phyloP scores from a whole-genome alignment of 2,329 filamentous ascomycete genomes.

The Periconia sp. region DNA sequence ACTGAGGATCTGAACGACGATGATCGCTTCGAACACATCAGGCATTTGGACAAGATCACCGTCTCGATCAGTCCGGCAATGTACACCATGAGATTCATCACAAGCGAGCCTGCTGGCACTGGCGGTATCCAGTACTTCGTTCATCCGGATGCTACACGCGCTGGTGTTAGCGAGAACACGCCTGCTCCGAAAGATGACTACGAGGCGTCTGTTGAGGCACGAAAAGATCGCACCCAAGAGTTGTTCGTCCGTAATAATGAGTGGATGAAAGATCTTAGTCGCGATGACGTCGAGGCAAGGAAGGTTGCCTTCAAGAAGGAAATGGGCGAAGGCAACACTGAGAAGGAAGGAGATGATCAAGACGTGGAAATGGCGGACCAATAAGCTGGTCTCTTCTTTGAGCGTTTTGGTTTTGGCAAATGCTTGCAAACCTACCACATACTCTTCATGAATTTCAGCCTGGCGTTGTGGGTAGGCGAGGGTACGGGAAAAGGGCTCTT shows the following conservation, averaged over 20 bases:
- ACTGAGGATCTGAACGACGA: constrained; percentile 40
- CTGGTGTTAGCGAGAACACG: constrained; percentile 41
- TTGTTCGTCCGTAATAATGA: constrained; percentile 51
- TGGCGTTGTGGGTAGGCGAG: no score
- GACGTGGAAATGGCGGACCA: constrained; percentile 43
- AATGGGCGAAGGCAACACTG: constrained; percentile 31
- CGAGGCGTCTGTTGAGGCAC: constrained; percentile 31
- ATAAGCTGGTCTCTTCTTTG: background rate
- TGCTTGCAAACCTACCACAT: background rate
- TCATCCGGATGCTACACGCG: constrained; percentile 43
- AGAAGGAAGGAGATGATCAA: constrained; percentile 19
- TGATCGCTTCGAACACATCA: constrained; percentile 35
- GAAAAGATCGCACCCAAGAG: constrained; percentile 49
- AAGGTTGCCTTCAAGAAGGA: constrained; percentile 45
- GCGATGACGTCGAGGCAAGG: constrained; percentile 53
- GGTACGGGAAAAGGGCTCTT: no score
- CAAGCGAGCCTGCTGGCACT: constrained; percentile 41
- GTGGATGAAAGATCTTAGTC: constrained; percentile 54
- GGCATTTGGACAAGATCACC: constrained; percentile 50
- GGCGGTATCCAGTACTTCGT: constrained; percentile 49
- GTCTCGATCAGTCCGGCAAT: constrained; percentile 52
- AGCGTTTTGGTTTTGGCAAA: background rate
- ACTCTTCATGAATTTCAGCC: no score
- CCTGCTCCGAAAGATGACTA: constrained; percentile 42
- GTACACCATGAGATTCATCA: constrained; percentile 52